Evolutionary conservation across 495 filamentous ascomycete genomes (phyloP).

Genomic region (Parmelia sp.): DNA sequence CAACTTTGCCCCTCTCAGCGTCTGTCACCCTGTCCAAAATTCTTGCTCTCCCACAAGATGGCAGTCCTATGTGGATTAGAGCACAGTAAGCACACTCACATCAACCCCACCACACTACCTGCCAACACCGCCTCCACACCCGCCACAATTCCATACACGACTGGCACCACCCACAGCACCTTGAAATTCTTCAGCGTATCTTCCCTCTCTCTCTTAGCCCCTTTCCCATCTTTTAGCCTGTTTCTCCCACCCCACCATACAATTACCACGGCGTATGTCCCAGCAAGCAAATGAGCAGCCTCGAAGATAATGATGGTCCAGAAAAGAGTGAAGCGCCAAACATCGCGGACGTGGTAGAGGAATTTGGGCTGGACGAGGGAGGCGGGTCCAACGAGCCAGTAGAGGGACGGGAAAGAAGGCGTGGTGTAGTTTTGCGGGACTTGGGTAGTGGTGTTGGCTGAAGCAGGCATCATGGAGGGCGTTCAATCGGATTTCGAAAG

Average conservation of each 20-base stretch:
- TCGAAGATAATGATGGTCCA: constrained; percentile 65
- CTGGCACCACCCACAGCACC: constrained; percentile 63
- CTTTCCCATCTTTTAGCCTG: constrained; percentile 36
- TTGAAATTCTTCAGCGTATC: constrained; percentile 6
- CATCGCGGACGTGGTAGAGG: constrained; percentile 71
- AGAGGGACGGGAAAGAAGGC: constrained; percentile 82
- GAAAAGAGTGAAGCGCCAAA: constrained; percentile 85
- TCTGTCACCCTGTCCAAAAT: too few species aligned
- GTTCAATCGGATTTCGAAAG: neutral
- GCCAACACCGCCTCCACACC: constrained; percentile 78
- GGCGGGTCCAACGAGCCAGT: constrained; percentile 59
- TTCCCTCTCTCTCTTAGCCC: constrained; percentile 37
- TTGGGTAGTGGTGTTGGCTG: constrained; percentile 36
- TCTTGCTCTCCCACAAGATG: neutral
- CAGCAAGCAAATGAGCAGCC: constrained; percentile 46
- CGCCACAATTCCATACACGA: constrained; percentile 67
- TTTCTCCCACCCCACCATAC: constrained; percentile 39
- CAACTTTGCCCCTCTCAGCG: neutral
- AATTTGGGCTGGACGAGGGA: constrained; percentile 47
- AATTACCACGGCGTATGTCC: constrained; percentile 65
- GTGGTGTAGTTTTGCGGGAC: constrained; percentile 61
- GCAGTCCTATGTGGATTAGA: neutral
- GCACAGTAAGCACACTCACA: constrained; percentile 53
- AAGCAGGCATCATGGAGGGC: neutral
- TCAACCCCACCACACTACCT: constrained; percentile 78